Evolutionary conservation across 352 stramenopile genomes (phyloP), one percentile per base, ranked within the genome.

Genomic region (Plasmopara halstedii): DNA sequence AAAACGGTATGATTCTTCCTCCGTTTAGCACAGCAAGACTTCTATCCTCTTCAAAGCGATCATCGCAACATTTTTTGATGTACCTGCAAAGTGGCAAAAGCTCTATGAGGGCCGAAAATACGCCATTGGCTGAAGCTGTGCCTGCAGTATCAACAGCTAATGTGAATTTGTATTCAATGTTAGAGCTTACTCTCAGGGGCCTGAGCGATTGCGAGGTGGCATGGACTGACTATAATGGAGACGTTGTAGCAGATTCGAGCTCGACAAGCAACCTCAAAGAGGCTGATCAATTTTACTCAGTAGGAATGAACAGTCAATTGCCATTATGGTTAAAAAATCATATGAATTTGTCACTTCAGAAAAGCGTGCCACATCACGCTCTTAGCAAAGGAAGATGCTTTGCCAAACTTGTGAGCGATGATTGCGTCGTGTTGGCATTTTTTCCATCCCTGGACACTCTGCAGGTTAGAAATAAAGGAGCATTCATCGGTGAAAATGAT

Each of bases 381-480:
- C 38, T 89, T n/a, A 88, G 73, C 46, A 67, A 80, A 53, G 83
- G 83, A 14, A 77, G 82, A n/a, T 94, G 83, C 31, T 94, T 92
- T 62, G 83, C 78, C 8, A 94, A 94, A 53, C 47, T 90, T 18
- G 58, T 91, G 19, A 68, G 64, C 9, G 73, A 88, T 0, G 67
- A 80, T 37, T 85, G 69, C 3, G 59, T 94, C 18, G 58, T 94
- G 1, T 45, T 94, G 2, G 77, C 77, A 11, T 94, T 94, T 41
- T 62, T 94, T 22, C 83, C 83, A 20, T 72, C 74, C 0, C 46
- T 90, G 20, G 70, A 86, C 29, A 74, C 53, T 6, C 21, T 91
- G 3, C 57, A 84, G 42, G 46, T 70, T 10, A 53, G 63, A 46
- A 55, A 39, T 11, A 66, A 50, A 32, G 21, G 14, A 11, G 6